These are phyloP conservation scores for Xanthoceras sorbifolium DNA, from an alignment of 345 rosid species.

Conservation along the genomic window DNA sequence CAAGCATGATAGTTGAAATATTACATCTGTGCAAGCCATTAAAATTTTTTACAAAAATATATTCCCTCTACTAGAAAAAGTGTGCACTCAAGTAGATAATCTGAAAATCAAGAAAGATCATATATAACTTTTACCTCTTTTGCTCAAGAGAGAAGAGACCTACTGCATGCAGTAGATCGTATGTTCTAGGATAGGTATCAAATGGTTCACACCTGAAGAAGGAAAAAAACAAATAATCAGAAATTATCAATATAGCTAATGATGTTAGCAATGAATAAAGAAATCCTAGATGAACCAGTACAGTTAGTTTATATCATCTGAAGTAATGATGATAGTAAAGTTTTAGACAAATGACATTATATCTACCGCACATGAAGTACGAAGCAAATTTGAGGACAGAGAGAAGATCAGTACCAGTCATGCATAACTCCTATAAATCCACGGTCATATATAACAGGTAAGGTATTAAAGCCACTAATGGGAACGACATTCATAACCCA, in stretches of 20 bases:
- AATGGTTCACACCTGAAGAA: conserved; percentile 64
- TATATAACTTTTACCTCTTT: conserved; percentile 41
- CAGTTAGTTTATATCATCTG: background rate
- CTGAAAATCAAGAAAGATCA: background rate
- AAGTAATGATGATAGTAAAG: background rate
- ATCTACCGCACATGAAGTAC: background rate
- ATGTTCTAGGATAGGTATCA: conserved; percentile 68
- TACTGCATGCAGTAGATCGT: conserved; percentile 65
- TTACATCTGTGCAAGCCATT: conserved; percentile 43
- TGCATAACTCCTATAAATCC: conserved; percentile 69
- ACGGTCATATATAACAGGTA: conserved; percentile 69
- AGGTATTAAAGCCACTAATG: conserved; percentile 54
- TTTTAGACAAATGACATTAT: background rate
- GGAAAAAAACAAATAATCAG: conserved; percentile 7
- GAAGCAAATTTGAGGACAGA: background rate
- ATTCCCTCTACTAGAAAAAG: background rate
- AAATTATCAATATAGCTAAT: background rate
- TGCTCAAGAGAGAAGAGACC: conserved; percentile 60
- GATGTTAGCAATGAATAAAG: background rate
- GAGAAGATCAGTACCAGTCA: conserved; percentile 53
- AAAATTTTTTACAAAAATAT: background rate
- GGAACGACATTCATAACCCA: conserved; percentile 79
- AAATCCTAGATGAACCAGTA: background rate
- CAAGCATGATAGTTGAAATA: conserved; percentile 55
- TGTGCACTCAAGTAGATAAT: background rate